A percentile compares a stretch with the other conserved stretches of the same genome.
These are phyloP conservation scores for Schizophyllum commune DNA, from an alignment of 1,284 basidiomycete species.

Conservation along the genomic window DNA sequence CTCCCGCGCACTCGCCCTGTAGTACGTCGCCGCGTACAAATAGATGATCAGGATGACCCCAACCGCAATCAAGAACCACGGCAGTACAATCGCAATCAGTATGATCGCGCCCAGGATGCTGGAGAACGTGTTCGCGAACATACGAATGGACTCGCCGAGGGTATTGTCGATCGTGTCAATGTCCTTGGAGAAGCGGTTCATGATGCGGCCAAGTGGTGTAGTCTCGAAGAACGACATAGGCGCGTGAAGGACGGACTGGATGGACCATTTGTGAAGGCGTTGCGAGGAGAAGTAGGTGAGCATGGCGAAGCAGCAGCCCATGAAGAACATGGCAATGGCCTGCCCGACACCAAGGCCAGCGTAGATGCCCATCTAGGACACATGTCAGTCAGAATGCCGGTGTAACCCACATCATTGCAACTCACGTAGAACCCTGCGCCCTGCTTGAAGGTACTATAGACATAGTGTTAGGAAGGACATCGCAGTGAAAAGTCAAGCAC, in stretches of 20 bases:
- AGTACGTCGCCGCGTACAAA: conserved; percentile 69
- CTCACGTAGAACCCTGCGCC: background rate
- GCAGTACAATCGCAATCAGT: conserved; percentile 70
- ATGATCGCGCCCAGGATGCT: conserved; percentile 70
- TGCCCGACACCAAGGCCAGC: conserved; percentile 46
- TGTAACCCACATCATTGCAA: conserved; percentile 27
- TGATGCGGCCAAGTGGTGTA: conserved; percentile 38
- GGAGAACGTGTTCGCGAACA: conserved; percentile 51
- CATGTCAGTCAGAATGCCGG: too few relatives aligned
- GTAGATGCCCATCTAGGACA: conserved; percentile 24
- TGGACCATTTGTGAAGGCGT: conserved; percentile 10
- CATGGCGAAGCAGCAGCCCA: conserved; percentile 46
- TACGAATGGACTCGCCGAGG: conserved; percentile 22
- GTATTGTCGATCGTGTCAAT: background rate
- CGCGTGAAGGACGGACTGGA: conserved; percentile 12
- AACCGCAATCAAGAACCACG: conserved; percentile 81
- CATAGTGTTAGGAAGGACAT: too few relatives aligned
- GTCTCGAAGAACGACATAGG: conserved; percentile 12
- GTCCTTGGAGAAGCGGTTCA: conserved; percentile 60
- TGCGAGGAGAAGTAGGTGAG: conserved; percentile 56
- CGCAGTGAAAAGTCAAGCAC: too few relatives aligned
- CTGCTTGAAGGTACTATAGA: background rate
- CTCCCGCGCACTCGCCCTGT: conserved; percentile 83
- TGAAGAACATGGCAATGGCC: conserved; percentile 44
- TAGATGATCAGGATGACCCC: conserved; percentile 51